Conservation (phyloP, 805 yeast species). For the Sungouiozyma ichnusensis region DNA sequence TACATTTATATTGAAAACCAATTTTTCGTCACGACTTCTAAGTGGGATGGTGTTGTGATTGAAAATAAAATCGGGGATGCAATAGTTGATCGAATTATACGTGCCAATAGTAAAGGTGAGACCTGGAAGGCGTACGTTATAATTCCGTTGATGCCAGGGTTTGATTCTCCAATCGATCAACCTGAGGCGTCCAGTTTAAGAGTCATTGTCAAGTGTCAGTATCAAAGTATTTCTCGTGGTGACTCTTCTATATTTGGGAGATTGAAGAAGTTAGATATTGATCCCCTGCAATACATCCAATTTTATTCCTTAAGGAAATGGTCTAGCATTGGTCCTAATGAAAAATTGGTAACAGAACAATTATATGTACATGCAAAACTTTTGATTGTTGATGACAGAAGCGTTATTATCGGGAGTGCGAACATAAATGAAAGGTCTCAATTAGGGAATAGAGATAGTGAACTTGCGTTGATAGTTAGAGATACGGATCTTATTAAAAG, state of each 20-base stretch:
- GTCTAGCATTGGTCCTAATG: conserved; percentile 79
- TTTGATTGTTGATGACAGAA: conserved; percentile 84
- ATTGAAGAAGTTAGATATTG: conserved; percentile 66
- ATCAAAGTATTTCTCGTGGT: conserved; percentile 86
- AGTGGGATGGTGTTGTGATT: conserved; percentile 71
- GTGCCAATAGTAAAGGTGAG: conserved; percentile 69
- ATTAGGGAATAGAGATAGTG: conserved; percentile 91
- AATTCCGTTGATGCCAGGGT: conserved; percentile 96
- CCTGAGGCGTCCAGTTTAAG: conserved; percentile 93
- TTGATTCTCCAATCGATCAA: conserved; percentile 83
- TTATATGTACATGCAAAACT: conserved; percentile 88
- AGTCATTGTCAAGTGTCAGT: conserved; percentile 93
- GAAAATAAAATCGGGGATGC: conserved; percentile 90
- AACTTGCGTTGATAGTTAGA: conserved; percentile 79
- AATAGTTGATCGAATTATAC: conserved; percentile 85
- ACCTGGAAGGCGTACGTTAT: conserved; percentile 85
- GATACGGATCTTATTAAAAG: conserved; percentile 63
- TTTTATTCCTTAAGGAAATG: conserved; percentile 89
- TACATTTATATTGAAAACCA: conserved; percentile 93
- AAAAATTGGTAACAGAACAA: conserved; percentile 76
- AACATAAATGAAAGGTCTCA: conserved; percentile 94
- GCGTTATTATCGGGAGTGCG: conserved; percentile 94
- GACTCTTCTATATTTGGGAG: conserved; percentile 78
- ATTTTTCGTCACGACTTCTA: conserved; percentile 85
- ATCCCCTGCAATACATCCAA: conserved; percentile 84